These are phyloP conservation scores for Calonectria fujianensis DNA, from an alignment of 2,329 filamentous ascomycete genomes.

Conservation along the genomic window DNA sequence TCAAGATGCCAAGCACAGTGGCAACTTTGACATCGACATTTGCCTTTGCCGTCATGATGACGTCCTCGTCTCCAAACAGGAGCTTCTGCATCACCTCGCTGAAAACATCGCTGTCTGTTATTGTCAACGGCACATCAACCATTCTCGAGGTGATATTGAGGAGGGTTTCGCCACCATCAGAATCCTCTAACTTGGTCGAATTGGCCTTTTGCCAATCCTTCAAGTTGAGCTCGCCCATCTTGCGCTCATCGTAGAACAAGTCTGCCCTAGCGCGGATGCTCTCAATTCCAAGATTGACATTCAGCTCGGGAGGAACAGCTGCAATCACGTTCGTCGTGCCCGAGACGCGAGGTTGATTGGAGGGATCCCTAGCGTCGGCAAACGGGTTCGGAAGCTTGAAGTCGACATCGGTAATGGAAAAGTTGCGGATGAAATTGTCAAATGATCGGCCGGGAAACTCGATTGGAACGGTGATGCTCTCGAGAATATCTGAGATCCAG, in stretches of 20 bases:
- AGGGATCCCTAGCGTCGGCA: conserved; percentile 83
- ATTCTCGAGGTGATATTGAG: conserved; percentile 86
- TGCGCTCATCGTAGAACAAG: conserved; percentile 84
- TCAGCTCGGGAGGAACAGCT: conserved; percentile 88
- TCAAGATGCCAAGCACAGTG: conserved; percentile 87
- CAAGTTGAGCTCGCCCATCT: conserved; percentile 88
- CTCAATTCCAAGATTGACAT: conserved; percentile 87
- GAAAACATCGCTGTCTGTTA: conserved; percentile 88
- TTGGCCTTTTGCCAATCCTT: conserved; percentile 89
- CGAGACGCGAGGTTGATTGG: conserved; percentile 85
- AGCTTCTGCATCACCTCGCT: conserved; percentile 87
- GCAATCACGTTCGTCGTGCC: conserved; percentile 88
- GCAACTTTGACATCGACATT: conserved; percentile 88
- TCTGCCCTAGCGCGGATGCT: conserved; percentile 85
- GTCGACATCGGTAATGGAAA: conserved; percentile 88
- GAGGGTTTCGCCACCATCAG: conserved; percentile 74
- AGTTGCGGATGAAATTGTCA: conserved; percentile 89
- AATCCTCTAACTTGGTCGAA: conserved; percentile 79
- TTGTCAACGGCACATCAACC: conserved; percentile 85
- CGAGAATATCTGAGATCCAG: conserved; percentile 89
- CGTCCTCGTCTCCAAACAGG: conserved; percentile 81
- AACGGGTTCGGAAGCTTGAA: conserved; percentile 89
- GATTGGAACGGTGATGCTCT: conserved; percentile 87
- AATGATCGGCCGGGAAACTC: conserved; percentile 89
- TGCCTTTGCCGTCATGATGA: conserved; percentile 85